These are phyloP conservation scores for Penicillium flavigenum DNA, from an alignment of 495 filamentous ascomycete species.

Conservation along the genomic window DNA sequence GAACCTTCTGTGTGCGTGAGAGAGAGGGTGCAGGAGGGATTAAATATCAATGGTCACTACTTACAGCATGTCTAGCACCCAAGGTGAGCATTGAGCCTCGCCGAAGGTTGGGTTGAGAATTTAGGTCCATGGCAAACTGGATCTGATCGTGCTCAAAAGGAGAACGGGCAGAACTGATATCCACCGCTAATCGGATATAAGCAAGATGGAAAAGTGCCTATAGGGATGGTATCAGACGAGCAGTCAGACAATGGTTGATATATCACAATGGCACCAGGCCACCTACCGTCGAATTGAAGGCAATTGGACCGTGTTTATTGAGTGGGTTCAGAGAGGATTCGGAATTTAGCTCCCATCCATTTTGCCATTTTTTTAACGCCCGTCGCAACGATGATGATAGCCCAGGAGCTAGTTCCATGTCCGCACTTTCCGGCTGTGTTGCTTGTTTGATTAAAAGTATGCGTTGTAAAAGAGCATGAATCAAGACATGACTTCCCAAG, in stretches of 20 bases:
- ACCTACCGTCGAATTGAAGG: not conserved
- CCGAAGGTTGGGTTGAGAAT: not conserved
- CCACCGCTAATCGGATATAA: not conserved
- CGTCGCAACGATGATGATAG: not conserved
- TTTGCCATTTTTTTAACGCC: not conserved
- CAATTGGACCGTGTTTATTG: not conserved
- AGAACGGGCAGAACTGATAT: not conserved
- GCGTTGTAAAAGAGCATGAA: too few relatives aligned
- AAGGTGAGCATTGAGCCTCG: not conserved
- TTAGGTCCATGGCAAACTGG: not conserved
- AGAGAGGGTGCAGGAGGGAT: too few relatives aligned
- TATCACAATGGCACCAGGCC: too few relatives aligned
- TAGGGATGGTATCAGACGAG: too few relatives aligned
- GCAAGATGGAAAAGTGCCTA: not conserved
- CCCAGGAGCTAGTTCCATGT: not conserved
- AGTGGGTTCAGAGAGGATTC: not conserved
- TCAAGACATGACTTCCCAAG: too few relatives aligned
- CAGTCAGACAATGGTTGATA: too few relatives aligned
- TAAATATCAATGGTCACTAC: not conserved
- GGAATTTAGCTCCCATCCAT: not conserved
- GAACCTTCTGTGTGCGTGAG: too few relatives aligned
- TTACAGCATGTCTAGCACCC: not conserved
- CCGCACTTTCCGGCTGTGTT: too few relatives aligned
- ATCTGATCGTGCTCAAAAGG: not conserved
- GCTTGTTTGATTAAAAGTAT: too few relatives aligned